Evolutionary conservation across 768 basidiomycete genomes (phyloP).

Genomic region (Lyophyllum shimeji): DNA sequence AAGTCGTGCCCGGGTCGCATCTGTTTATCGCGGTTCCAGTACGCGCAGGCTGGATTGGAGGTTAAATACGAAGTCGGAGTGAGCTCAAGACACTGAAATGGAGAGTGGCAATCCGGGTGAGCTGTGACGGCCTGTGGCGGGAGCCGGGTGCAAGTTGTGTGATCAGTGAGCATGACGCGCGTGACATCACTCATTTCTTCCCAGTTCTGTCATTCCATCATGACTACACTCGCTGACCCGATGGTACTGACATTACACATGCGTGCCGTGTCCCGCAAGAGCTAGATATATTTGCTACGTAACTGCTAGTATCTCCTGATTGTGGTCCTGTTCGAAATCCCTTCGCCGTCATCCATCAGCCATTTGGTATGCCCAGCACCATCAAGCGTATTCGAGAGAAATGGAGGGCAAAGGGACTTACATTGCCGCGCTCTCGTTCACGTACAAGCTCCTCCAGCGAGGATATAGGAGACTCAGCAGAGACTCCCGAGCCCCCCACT

Average conservation of each 20-base stretch:
- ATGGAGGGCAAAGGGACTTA: conserved; percentile 12
- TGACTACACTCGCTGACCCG: no score
- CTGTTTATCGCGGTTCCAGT: background rate
- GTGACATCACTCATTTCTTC: background rate
- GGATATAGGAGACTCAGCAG: conserved; percentile 13
- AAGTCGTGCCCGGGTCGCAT: background rate
- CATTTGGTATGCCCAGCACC: background rate
- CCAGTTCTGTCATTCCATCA: background rate
- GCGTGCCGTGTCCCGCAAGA: background rate
- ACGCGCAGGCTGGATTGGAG: background rate
- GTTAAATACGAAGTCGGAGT: no score
- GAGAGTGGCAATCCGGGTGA: no score
- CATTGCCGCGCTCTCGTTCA: conserved; percentile 8
- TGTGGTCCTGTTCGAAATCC: background rate
- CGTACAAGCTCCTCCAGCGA: conserved; percentile 14
- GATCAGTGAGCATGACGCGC: background rate
- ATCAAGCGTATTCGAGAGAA: conserved; percentile 2
- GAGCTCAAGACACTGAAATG: background rate
- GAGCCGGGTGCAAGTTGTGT: background rate
- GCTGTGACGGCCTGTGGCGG: no score
- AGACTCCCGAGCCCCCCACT: conserved; percentile 20
- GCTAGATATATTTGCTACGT: background rate
- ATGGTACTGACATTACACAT: background rate
- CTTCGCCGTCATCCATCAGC: background rate
- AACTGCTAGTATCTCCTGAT: background rate